A percentile compares a stretch with the other conserved stretches of the same genome.
Conservation (phyloP, 371 early-diverging fungal genomes). For the Saksenaea vasiformis region DNA sequence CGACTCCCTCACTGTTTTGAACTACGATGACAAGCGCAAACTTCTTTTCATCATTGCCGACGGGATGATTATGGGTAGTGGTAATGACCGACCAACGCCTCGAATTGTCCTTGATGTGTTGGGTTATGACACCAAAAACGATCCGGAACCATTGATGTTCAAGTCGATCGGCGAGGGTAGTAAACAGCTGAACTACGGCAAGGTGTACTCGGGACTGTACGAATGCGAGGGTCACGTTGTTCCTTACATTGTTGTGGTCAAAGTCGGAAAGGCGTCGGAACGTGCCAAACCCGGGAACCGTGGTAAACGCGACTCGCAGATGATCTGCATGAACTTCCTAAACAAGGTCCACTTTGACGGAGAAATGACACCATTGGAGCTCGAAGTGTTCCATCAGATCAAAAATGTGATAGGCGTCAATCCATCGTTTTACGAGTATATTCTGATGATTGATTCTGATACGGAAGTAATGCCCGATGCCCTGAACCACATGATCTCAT, state of each 20-base stretch:
- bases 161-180: conserved; percentile 86
- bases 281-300: conserved; percentile 89
- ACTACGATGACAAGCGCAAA: conserved; percentile 93
- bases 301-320: conserved; percentile 99
- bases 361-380: conserved; percentile 87
- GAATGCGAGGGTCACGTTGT: conserved; percentile 83
- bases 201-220: conserved; percentile 96
- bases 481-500: conserved; percentile 65
- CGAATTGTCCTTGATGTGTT: conserved; percentile 93
- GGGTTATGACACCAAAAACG: conserved; percentile 79
- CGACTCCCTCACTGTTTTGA: conserved; percentile 85
- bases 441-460: conserved; percentile 96
- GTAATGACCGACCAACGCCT: conserved; percentile 96
- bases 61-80: conserved; percentile 91
- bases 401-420: conserved; percentile 76
- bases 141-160: conserved; percentile 89
- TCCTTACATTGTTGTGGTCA: conserved; percentile 92
- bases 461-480: conserved; percentile 78
- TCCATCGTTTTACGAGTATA: conserved; percentile 79
- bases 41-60: conserved; percentile 88
- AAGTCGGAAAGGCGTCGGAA: conserved; percentile 82
- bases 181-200: conserved; percentile 91
- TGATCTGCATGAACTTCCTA: conserved; percentile 97
- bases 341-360: conserved; percentile 93
- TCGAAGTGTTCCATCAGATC: conserved; percentile 88